phyloP scores from a whole-genome alignment of 2,329 filamentous ascomycete species.

The Calonectria hongkongensis region DNA sequence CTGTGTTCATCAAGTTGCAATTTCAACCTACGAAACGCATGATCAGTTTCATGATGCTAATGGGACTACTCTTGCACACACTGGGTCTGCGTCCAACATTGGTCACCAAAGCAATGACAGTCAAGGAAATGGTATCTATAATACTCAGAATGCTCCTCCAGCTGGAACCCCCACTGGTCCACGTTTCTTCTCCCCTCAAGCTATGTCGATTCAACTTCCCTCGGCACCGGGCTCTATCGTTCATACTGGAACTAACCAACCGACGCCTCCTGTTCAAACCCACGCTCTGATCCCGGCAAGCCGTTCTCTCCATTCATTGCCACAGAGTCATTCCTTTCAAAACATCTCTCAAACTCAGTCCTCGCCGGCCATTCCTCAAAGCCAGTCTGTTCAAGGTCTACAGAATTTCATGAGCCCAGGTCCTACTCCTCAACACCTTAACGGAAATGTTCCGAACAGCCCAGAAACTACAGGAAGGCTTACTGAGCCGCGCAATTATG shows the following conservation, averaged over 20 bases:
- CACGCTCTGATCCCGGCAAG: not conserved
- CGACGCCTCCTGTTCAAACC: conserved; percentile 1
- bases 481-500: conserved; percentile 66
- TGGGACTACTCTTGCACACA: not conserved
- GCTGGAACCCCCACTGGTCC: not conserved
- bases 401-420: conserved; percentile 43
- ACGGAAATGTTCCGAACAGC: conserved; percentile 32
- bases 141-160: not conserved
- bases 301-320: not conserved
- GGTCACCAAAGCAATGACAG: not conserved
- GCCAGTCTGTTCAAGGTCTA: conserved; percentile 28
- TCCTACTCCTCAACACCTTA: conserved; percentile 44
- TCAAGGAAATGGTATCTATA: not conserved
- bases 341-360: not conserved
- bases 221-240: not conserved
- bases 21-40: not conserved
- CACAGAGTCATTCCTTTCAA: conserved; percentile 3
- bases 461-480: conserved; percentile 49
- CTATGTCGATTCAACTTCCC: conserved; percentile 35
- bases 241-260: conserved; percentile 31
- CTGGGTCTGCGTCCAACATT: not conserved
- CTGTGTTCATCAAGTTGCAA: not conserved
- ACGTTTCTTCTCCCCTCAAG: conserved; percentile 7
- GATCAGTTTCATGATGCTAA: not conserved
- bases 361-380: not conserved